phyloP scores from a whole-genome alignment of 225 moss, liverwort and hornwort genomes.

The Pseudisothecium myosuroides region DNA sequence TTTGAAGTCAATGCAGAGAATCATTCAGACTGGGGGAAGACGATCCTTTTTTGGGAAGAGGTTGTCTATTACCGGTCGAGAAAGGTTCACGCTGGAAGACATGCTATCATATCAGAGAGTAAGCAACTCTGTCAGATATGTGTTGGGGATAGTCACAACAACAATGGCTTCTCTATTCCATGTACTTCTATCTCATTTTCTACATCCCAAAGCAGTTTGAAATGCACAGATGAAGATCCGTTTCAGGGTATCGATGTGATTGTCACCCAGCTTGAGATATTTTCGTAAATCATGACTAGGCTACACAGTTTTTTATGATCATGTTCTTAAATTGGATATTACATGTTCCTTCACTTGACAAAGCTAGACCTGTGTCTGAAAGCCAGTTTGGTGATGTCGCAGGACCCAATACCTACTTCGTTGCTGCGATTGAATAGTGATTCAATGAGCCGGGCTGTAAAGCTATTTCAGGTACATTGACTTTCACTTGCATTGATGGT shows the following conservation, averaged over 20 bases:
- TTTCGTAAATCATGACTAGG: background rate
- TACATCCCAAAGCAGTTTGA: background rate
- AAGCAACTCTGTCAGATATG: slow-evolving; percentile 25
- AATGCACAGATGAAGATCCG: slow-evolving; percentile 9
- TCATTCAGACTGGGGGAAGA: slow-evolving; percentile 66
- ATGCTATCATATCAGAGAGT: slow-evolving; percentile 93
- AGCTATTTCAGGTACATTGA: slow-evolving; percentile 60
- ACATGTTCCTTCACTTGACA: background rate
- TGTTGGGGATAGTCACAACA: slow-evolving; percentile 13
- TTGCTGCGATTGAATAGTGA: slow-evolving; percentile 78
- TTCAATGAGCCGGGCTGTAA: slow-evolving; percentile 77
- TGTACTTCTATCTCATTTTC: slow-evolving; percentile 21
- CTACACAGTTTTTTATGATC: background rate
- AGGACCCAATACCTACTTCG: slow-evolving; percentile 89
- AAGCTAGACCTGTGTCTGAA: background rate
- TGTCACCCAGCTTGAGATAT: background rate
- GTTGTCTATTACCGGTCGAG: slow-evolving; percentile 57
- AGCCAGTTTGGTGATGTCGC: slow-evolving; percentile 2
- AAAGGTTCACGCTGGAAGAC: slow-evolving; percentile 84
- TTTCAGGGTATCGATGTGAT: slow-evolving; percentile 3
- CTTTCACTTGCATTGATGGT: background rate
- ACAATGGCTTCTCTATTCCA: slow-evolving; percentile 23
- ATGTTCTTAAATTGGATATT: background rate
- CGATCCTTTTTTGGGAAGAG: slow-evolving; percentile 83
- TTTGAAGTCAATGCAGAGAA: slow-evolving; percentile 85